Conservation (phyloP, 2,329 filamentous ascomycete genomes). For the Fusarium udum region DNA sequence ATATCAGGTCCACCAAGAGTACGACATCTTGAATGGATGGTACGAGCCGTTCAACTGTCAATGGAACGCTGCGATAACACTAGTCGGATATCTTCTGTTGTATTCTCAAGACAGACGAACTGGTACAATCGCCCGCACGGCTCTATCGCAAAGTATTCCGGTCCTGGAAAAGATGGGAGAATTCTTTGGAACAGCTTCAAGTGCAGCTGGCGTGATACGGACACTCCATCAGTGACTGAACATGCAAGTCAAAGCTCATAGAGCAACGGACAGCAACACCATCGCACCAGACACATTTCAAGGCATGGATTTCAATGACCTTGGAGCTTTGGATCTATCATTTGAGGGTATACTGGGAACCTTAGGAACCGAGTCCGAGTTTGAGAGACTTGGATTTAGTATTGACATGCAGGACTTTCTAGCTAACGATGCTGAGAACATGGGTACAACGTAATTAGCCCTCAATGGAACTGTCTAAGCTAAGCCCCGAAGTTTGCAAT, state of each 20-base stretch:
- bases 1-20: background rate
- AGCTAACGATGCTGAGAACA: accelerated
- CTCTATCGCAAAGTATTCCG: background rate
- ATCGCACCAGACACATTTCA: accelerated
- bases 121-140: background rate
- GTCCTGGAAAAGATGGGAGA: background rate
- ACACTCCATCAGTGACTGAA: background rate
- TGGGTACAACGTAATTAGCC: accelerated
- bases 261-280: accelerated
- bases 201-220: background rate
- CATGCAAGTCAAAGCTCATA: accelerated
- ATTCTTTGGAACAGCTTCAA: background rate
- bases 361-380: background rate
- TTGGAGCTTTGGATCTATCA: accelerated
- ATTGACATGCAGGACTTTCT: background rate
- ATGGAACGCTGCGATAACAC: background rate
- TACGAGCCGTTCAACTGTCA: background rate
- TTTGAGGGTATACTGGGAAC: background rate
- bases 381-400: background rate
- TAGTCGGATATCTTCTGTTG: background rate
- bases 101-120: accelerated
- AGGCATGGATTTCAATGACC: accelerated
- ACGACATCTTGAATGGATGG: background rate
- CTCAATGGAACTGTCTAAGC: accelerated
- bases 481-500: accelerated